Base-by-base conservation (phyloP, 2,329 filamentous ascomycete species). In the Hypoxylon sp. region DNA sequence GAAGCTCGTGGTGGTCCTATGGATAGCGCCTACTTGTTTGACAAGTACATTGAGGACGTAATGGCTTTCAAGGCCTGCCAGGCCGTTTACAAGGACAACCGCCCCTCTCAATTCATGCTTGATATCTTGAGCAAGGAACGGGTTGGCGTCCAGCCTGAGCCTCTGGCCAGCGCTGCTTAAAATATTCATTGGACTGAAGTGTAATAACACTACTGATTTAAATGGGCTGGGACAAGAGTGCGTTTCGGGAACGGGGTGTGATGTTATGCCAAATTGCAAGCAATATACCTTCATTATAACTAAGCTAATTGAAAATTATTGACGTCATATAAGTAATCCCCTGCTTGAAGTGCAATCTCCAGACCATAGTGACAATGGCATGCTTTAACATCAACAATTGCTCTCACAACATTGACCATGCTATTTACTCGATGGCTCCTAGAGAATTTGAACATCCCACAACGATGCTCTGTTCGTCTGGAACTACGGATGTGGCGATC, bases 1-100 rank as follows among this genome's bases (percentile, higher is more conserved):
- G 96, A 99, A 83, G 96, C 96, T 74, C 97, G 97, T 86, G 96
- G 96, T 67, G 96, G 96, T 60, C 96, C 96, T 60, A 92, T 97
- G 82, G 96, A 99, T 85, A 97, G 93, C 71, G 90, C 93, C 1
- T 98, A 97, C 83, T 87, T 99, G 66, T 99, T 99, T 77, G 96
- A 99, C 82, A 93, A 93, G 84, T 99, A 98, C 83, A 84, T 98
- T 49, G 90, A 97, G 80, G 95, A 91, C 76, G 94, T 98, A 36
- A 87, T 90, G 80, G 88, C 92, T 78, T 97, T 95, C 89, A 98
- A 97, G 90, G 87, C 91, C 75, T 90, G 86, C 79, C 91, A 97
- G 81, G 84, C 87, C 59, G 87, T 91, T 61, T 93, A 91, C 80
- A 92, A 93, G 83, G 93, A 95, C 82, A 97, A 93, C 86, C 90